phyloP scores from a whole-genome alignment of 768 basidiomycete species.

The Cubamyces lactineus region DNA sequence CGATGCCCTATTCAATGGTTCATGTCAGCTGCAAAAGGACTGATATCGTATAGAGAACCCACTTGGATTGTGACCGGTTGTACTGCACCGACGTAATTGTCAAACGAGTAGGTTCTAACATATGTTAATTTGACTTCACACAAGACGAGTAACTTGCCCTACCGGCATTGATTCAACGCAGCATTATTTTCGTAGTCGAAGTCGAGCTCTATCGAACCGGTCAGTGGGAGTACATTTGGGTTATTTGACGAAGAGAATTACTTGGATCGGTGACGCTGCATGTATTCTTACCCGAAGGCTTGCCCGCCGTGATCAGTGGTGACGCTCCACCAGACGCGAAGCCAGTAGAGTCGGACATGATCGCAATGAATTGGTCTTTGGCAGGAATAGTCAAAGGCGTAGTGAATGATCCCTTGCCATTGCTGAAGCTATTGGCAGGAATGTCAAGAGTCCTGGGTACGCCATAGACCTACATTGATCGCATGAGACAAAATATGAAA shows the following conservation, averaged over 20 bases:
- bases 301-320: slow-evolving; percentile 8
- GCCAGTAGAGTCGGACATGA: slow-evolving; percentile 75
- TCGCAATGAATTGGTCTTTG: slow-evolving; percentile 49
- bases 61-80: slow-evolving; percentile 34
- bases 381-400: slow-evolving; percentile 46
- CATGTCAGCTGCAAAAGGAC: not conserved
- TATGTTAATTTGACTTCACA: not conserved
- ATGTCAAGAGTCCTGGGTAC: slow-evolving; percentile 57
- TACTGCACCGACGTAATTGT: slow-evolving; percentile 27
- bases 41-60: not conserved
- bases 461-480: slow-evolving; percentile 49
- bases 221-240: not conserved
- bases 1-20: slow-evolving; percentile 24
- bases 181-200: slow-evolving; percentile 13
- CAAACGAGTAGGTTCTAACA: slow-evolving; percentile 28
- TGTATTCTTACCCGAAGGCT: not conserved
- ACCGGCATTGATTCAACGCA: slow-evolving; percentile 24
- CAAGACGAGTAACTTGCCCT: not conserved
- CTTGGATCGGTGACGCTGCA: slow-evolving; percentile 13
- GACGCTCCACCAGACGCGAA: slow-evolving; percentile 56
- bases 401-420: slow-evolving; percentile 57
- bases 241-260: not conserved
- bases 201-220: not conserved
- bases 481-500: slow-evolving; percentile 7
- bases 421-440: slow-evolving; percentile 54